Evolutionary conservation across 805 yeast genomes (phyloP), one percentile per base, ranked within the genome.

Genomic region (Candida berthetii): DNA sequence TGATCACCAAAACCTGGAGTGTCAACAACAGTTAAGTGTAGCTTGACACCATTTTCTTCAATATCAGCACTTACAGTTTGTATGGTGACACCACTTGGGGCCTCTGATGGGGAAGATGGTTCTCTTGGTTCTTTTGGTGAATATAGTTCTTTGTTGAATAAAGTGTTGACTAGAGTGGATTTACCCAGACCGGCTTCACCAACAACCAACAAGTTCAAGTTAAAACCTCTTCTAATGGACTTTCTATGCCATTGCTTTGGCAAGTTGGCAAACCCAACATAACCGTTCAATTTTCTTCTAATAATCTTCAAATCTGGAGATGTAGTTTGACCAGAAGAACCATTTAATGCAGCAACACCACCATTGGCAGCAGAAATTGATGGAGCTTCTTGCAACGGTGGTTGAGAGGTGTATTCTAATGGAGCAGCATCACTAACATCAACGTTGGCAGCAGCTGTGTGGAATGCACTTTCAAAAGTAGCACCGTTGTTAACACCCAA

Each of bases 171-270:
- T 58, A 93, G 75, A 22, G 99, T 93, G 28, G 93, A 72, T 68
- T 91, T 91, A 54, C 99, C 99, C 48, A 91, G 72, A 5, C 99
- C 97, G 45, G 82, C 71, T 68, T 87, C 95, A 51, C 95, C 95
- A 48, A 90, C 95, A 44, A 87, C 88, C 78, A 93, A 77, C 46
- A 93, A 61, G 61, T 93, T 93, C 60, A 93, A 77, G 54, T 72
- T 77, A 72, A 93, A 93, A 13, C 99, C 99, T 58, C 86, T 77
- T 64, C 85, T 82, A 47, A 88, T 78, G 2, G 96, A 83, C 65
- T 85, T 88, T 66, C 96, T 81, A 68, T 93, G 98, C 96, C 97
- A 93, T 70, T 93, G 99, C 60, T 90, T 93, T 44, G 99, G 99
- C 58, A 93, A 74, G 66, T 90, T 93, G 51, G 97, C 96, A 67